Evolutionary conservation across 148 eudicot species (phyloP).

Genomic region (Amaranthus palmeri): DNA sequence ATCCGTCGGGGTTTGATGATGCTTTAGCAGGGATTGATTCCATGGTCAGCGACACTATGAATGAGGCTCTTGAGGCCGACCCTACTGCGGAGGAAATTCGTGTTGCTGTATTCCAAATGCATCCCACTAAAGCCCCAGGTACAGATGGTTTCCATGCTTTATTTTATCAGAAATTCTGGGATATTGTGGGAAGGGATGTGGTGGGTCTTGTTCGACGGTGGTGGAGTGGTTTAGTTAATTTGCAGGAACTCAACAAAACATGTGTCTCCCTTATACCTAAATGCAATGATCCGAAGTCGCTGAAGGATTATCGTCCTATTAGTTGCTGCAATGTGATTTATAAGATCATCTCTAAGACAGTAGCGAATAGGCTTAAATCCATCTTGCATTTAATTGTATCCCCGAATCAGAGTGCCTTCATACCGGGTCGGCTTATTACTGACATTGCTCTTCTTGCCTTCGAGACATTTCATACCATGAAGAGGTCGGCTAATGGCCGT

Average conservation of each 20-base stretch:
- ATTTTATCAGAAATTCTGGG: no score
- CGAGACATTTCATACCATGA: conserved; percentile 3
- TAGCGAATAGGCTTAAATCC: not conserved
- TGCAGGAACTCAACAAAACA: not conserved
- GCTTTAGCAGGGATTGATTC: no score
- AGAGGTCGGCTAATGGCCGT: not conserved
- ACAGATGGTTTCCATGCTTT: no score
- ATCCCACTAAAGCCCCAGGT: no score
- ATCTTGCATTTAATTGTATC: not conserved
- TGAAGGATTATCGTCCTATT: not conserved
- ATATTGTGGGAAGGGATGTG: no score
- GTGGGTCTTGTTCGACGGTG: not conserved
- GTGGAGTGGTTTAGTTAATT: not conserved
- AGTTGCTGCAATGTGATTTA: not conserved
- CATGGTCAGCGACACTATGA: no score
- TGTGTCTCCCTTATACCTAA: not conserved
- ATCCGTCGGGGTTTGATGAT: no score
- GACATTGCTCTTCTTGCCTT: not conserved
- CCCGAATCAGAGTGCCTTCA: not conserved
- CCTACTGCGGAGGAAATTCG: no score
- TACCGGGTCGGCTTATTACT: not conserved
- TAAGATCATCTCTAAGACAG: not conserved
- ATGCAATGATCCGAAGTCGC: not conserved
- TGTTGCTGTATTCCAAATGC: no score
- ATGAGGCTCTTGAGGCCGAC: no score